Conservation (phyloP, 257 asterid genomes). For the Lithospermum erythrorhizon region DNA sequence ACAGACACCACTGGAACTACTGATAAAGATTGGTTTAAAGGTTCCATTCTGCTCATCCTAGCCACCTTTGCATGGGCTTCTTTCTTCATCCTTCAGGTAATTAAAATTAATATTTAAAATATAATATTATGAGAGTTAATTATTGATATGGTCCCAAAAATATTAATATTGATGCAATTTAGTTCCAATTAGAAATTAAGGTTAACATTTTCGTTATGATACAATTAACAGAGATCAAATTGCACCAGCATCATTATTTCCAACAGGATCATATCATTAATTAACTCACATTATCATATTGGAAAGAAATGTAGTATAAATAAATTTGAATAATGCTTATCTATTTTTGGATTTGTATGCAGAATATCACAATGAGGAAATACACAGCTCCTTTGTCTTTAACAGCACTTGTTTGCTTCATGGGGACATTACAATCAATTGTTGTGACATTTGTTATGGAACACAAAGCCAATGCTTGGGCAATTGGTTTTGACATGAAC, state of each 20-base stretch:
- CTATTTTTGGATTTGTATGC: not conserved
- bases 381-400: constrained; percentile 76
- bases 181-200: no score
- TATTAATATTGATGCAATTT: no score
- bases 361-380: constrained; percentile 52
- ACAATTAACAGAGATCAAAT: no score
- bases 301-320: no score
- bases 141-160: no score
- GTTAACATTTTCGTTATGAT: no score
- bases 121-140: no score
- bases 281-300: no score
- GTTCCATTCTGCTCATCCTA: constrained; percentile 68
- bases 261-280: no score
- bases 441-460: constrained; percentile 78
- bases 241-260: no score
- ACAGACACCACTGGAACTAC: constrained; percentile 13
- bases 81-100: constrained; percentile 76
- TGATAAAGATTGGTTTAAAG: constrained; percentile 75
- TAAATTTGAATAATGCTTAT: not conserved
- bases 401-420: constrained; percentile 62
- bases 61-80: constrained; percentile 93
- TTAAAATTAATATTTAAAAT: no score
- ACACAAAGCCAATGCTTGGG: constrained; percentile 60
- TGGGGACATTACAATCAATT: constrained; percentile 83
- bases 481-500: constrained; percentile 75